Percentiles rank a stretch among this genome's conserved stretches.
phyloP scores from a whole-genome alignment of 2,329 filamentous ascomycete species.

The Penicillium sp. region DNA sequence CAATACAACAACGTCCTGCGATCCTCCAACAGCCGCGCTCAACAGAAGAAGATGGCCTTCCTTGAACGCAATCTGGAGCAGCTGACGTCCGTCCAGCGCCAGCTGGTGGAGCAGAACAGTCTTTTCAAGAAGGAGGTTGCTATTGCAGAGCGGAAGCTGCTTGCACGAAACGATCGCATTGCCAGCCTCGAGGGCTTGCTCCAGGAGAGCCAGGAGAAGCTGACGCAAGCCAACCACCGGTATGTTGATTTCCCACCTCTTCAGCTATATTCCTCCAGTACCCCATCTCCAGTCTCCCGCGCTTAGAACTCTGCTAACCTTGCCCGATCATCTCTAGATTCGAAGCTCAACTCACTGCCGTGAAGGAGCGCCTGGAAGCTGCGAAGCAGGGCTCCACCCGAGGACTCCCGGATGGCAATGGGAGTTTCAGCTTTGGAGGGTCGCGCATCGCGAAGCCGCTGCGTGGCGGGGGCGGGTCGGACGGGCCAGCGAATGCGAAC shows the following conservation, averaged over 20 bases:
- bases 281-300: not conserved
- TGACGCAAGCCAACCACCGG: slow-evolving; percentile 96
- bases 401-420: slow-evolving; percentile 69
- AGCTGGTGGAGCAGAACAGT: slow-evolving; percentile 97
- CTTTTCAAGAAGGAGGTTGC: slow-evolving; percentile 98
- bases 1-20: slow-evolving; percentile 99
- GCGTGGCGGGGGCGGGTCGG: slow-evolving; percentile 51
- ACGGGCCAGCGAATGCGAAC: slow-evolving; percentile 37
- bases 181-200: slow-evolving; percentile 88
- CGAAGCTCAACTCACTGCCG: slow-evolving; percentile 92
- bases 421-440: slow-evolving; percentile 70
- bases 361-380: slow-evolving; percentile 96
- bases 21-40: slow-evolving; percentile 94
- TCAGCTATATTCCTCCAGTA: not conserved
- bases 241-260: slow-evolving; percentile 50
- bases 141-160: slow-evolving; percentile 95
- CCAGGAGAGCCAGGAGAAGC: slow-evolving; percentile 97
- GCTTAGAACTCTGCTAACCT: slow-evolving; percentile 4
- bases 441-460: slow-evolving; percentile 67
- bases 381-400: slow-evolving; percentile 90
- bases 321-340: slow-evolving; percentile 63
- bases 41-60: slow-evolving; percentile 99
- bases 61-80: slow-evolving; percentile 97
- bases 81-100: slow-evolving; percentile 92
- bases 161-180: slow-evolving; percentile 95